Evolutionary conservation across 2,329 filamentous ascomycete genomes (phyloP).

Genomic region (Fusarium pseudograminearum): DNA sequence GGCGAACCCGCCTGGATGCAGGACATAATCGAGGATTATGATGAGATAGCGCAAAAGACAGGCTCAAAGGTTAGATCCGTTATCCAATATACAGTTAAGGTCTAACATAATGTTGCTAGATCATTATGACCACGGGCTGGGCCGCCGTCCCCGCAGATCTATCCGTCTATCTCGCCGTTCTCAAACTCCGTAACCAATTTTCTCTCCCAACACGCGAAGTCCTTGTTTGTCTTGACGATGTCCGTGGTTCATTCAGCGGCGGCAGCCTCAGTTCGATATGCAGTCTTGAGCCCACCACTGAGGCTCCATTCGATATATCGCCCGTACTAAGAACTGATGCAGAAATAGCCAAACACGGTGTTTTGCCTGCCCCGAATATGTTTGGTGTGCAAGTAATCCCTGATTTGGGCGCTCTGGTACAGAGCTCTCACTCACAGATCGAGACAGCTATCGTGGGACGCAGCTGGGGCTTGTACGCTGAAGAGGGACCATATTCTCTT

Average conservation of each 20-base stretch:
- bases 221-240: conserved; percentile 25
- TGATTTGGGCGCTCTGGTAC: conserved; percentile 9
- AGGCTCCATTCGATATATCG: conserved; percentile 9
- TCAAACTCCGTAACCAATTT: conserved; percentile 18
- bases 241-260: conserved; percentile 30
- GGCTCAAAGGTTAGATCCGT: conserved; percentile 18
- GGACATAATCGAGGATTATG: conserved; percentile 22
- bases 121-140: conserved; percentile 37
- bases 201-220: conserved; percentile 28
- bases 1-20: conserved; percentile 39
- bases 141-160: conserved; percentile 37
- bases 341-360: conserved; percentile 1
- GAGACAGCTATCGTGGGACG: conserved; percentile 36
- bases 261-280: conserved; percentile 39
- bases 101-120: conserved; percentile 10
- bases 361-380: neutral
- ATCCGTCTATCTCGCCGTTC: conserved; percentile 29
- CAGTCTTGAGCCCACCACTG: conserved; percentile 5
- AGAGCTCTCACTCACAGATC: conserved; percentile 27
- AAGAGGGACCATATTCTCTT: neutral
- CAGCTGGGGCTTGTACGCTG: conserved; percentile 28
- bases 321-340: neutral
- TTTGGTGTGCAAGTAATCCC: conserved; percentile 7
- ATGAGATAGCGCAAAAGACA: conserved; percentile 21
- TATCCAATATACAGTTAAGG: neutral